phyloP scores from a whole-genome alignment of 345 rosid species.

The Limnanthes douglasii region DNA sequence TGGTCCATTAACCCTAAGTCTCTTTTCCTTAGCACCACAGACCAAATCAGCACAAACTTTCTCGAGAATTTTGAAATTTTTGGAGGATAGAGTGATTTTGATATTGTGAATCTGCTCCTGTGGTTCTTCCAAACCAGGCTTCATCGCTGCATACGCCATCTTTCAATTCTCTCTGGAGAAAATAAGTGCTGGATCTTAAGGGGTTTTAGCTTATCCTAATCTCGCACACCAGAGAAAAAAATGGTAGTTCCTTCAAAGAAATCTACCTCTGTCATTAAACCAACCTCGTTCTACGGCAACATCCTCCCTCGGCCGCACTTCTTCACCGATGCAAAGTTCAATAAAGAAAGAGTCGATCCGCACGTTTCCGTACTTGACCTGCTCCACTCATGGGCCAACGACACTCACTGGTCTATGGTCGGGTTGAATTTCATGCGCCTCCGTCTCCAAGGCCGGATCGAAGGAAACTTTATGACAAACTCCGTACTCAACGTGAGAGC shows the following conservation, averaged over 20 bases:
- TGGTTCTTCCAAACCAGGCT: conserved; percentile 47
- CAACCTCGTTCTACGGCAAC: conserved; percentile 73
- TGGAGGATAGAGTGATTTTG: conserved; percentile 67
- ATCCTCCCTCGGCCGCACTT: conserved; percentile 85
- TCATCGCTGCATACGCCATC: conserved; percentile 34
- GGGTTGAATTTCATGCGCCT: conserved; percentile 75
- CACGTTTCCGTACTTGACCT: conserved; percentile 59
- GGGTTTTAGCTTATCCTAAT: too few species aligned
- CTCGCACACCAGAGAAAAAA: too few species aligned
- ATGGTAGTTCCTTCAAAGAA: conserved; percentile 39
- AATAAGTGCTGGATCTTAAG: too few species aligned
- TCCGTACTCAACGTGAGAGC: conserved; percentile 36
- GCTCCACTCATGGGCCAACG: conserved; percentile 73
- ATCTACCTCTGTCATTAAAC: conserved; percentile 16
- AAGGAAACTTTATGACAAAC: conserved; percentile 47
- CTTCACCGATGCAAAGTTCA: conserved; percentile 35
- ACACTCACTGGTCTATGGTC: conserved; percentile 99
- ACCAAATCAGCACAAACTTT: conserved; percentile 51
- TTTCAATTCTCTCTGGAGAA: too few species aligned
- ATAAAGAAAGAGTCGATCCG: conserved; percentile 48
- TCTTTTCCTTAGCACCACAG: conserved; percentile 48
- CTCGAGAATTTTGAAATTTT: conserved; percentile 59
- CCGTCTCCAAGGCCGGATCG: conserved; percentile 85
- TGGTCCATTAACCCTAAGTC: conserved; percentile 38
- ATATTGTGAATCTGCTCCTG: conserved; percentile 59